Evolutionary conservation across 2,329 filamentous ascomycete genomes (phyloP), one percentile per base, ranked within the genome.

Genomic region (Fusarium virguliforme): DNA sequence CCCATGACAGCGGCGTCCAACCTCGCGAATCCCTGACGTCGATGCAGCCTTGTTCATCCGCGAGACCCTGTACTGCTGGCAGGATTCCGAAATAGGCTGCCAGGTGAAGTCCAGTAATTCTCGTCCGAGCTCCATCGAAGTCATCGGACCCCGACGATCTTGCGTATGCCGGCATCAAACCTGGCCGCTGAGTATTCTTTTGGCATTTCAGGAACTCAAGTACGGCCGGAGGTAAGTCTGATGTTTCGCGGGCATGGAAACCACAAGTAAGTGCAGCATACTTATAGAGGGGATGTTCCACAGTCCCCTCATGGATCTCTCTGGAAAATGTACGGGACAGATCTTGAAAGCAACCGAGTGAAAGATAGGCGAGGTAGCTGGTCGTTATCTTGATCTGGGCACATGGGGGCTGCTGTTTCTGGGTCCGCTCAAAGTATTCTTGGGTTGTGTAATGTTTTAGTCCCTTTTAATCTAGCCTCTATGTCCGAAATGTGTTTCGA

Each of bases 361-460:
- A 60, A 4, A 64, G 12, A 12, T 48, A 60, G 3, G 18, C 4
- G 4, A 59, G 34, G 13, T 56, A 64, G 1, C 10, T 12, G 10
- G 6, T 41, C 0, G 56, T 46, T 12, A 64, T 46, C 8, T 60
- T 4, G 12, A 4, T 12, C n/a, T 65, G 50, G 2, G 41, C 62
- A 9, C 57, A 15, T 1, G 76, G 76, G 55, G 84, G 78, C 70
- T 75, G 79, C 2, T 43, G 35, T 0, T 10, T 43, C 22, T 58
- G 55, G 4, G 58, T 79, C 10, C 65, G 53, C 18, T 81, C 74
- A 34, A 85, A 79, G 68, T 83, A 86, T 46, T 84, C 79, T 48
- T 84, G 79, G 2, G 82, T 77, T 0, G 83, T 85, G 64, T 83
- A 82, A 64, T 85, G 83, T 4, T 84, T 82, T 0, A 85, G 66